These are phyloP conservation scores for Bretschneidera sinensis DNA, from an alignment of 345 rosid genomes.

Conservation along the genomic window DNA sequence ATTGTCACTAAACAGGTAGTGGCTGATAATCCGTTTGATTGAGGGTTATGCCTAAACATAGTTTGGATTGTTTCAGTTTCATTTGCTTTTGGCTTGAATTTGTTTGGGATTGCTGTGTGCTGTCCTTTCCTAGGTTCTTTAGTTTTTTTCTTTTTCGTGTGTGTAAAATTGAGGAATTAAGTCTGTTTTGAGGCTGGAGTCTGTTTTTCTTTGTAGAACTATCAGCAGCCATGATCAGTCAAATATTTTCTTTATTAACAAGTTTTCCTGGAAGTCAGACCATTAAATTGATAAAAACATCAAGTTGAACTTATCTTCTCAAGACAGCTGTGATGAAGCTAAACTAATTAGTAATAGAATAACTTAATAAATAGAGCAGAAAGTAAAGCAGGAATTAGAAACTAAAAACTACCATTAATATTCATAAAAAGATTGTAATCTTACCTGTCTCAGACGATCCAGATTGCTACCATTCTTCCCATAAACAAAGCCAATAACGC, in stretches of 20 bases:
- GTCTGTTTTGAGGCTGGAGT: neutral
- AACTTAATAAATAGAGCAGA: too few species aligned
- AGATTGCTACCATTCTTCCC: constrained; percentile 84
- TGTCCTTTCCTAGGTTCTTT: neutral
- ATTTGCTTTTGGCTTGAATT: neutral
- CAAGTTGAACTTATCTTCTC: neutral
- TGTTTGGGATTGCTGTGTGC: neutral
- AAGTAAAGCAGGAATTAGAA: too few species aligned
- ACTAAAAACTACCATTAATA: too few species aligned
- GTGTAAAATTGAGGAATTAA: neutral
- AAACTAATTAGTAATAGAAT: too few species aligned
- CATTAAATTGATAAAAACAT: neutral
- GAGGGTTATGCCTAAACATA: neutral
- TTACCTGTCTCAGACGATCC: constrained; percentile 47
- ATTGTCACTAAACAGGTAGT: neutral
- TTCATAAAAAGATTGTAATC: neutral
- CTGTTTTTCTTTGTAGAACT: constrained; percentile 4
- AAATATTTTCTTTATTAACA: neutral
- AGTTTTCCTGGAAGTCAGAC: neutral
- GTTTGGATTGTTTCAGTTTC: too few species aligned
- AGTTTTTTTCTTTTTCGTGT: neutral
- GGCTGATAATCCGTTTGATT: neutral
- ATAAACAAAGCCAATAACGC: constrained; percentile 66
- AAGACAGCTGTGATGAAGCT: neutral
- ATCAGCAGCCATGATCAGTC: constrained; percentile 7